These are phyloP conservation scores for Ampelomyces quisqualis DNA, from an alignment of 2,329 filamentous ascomycete species.

Conservation along the genomic window DNA sequence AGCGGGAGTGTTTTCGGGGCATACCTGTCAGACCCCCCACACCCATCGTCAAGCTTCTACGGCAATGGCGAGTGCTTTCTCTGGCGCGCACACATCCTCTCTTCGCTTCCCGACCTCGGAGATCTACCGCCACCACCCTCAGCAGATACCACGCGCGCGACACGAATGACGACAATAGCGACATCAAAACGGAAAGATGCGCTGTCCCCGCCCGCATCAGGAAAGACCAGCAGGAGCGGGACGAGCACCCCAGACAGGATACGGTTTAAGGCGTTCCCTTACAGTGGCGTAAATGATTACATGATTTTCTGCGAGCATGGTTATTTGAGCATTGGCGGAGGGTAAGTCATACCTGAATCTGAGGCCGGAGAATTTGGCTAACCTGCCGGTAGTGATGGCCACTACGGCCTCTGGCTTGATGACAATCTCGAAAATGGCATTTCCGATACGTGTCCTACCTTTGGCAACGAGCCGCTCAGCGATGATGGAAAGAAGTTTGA, in stretches of 20 bases:
- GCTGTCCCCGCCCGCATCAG: conserved; percentile 33
- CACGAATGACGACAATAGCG: conserved; percentile 61
- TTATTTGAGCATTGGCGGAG: conserved; percentile 84
- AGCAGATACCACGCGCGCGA: conserved; percentile 62
- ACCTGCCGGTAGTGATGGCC: conserved; percentile 62
- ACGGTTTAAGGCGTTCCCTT: conserved; percentile 95
- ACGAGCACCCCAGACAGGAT: conserved; percentile 69
- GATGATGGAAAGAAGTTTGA: conserved; percentile 92
- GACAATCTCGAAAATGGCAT: conserved; percentile 80
- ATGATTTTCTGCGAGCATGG: conserved; percentile 88
- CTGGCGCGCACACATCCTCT: conserved; percentile 72
- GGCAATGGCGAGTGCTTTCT: conserved; percentile 96
- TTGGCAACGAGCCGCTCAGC: conserved; percentile 90
- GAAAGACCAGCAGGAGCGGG: conserved; percentile 44
- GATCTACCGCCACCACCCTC: conserved; percentile 69
- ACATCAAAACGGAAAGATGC: conserved; percentile 22
- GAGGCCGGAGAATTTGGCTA: conserved; percentile 1
- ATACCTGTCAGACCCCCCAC: conserved; percentile 87
- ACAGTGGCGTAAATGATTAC: conserved; percentile 94
- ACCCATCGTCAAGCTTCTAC: conserved; percentile 80
- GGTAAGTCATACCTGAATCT: conserved; percentile 45
- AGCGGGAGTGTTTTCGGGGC: conserved; percentile 84
- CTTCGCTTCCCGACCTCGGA: conserved; percentile 52
- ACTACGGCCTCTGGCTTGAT: conserved; percentile 92
- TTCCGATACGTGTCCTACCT: conserved; percentile 82